These are phyloP conservation scores for Meyerozyma carpophila DNA, from an alignment of 1,139 yeast species.

Conservation along the genomic window DNA sequence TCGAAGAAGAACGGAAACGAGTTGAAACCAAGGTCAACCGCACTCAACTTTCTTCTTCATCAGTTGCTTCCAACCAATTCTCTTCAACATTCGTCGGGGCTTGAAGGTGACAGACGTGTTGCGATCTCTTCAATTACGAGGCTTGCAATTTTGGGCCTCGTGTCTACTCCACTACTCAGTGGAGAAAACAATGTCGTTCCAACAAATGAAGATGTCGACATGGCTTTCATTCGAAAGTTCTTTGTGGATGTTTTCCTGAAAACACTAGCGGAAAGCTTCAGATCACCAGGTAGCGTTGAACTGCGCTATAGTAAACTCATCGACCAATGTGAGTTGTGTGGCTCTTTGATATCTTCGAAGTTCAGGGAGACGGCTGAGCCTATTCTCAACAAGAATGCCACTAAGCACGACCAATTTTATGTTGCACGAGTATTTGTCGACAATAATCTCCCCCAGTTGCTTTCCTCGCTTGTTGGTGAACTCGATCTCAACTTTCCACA, in stretches of 20 bases:
- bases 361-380: conserved; percentile 40
- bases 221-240: conserved; percentile 68
- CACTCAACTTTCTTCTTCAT: conserved; percentile 71
- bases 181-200: conserved; percentile 39
- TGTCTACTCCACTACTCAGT: conserved; percentile 47
- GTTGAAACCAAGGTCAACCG: conserved; percentile 62
- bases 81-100: conserved; percentile 26
- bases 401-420: conserved; percentile 53
- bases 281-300: conserved; percentile 25
- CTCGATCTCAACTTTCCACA: conserved; percentile 71
- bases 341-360: conserved; percentile 37
- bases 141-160: conserved; percentile 52
- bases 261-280: conserved; percentile 48
- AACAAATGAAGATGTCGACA: conserved; percentile 57
- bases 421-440: conserved; percentile 64
- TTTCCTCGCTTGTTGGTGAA: conserved; percentile 55
- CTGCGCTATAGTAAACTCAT: conserved; percentile 49
- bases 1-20: conserved; percentile 45
- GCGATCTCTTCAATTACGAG: conserved; percentile 49
- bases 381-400: conserved; percentile 41
- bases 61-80: conserved; percentile 61
- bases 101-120: conserved; percentile 31
- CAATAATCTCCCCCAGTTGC: conserved; percentile 52
- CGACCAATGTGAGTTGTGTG: conserved; percentile 52
- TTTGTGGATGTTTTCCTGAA: conserved; percentile 67